A percentile compares a stretch with the other conserved stretches of the same genome.
These are phyloP conservation scores for Starmerella kuoi DNA, from an alignment of 805 yeast genomes.

Conservation along the genomic window DNA sequence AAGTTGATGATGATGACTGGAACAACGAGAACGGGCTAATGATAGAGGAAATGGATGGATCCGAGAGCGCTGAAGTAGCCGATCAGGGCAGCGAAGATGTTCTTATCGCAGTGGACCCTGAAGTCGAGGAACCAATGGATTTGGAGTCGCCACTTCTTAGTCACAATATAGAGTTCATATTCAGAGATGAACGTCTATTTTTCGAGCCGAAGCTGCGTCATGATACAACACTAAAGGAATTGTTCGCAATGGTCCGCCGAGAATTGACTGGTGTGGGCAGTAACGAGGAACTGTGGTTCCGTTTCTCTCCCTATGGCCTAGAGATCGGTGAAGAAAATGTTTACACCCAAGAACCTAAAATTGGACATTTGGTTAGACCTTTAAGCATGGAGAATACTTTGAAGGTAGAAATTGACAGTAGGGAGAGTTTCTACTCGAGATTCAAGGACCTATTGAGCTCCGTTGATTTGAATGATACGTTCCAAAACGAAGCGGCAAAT, in stretches of 20 bases:
- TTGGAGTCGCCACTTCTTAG: background rate
- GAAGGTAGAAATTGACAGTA: background rate
- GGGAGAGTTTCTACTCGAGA: slow-evolving; percentile 5
- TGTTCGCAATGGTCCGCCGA: background rate
- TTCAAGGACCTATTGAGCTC: slow-evolving; percentile 1
- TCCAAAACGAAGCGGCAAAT: background rate
- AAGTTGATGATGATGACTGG: slow-evolving; percentile 2
- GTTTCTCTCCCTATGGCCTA: slow-evolving; percentile 21
- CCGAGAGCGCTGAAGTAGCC: background rate
- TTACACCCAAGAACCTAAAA: slow-evolving; percentile 21
- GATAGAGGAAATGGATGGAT: slow-evolving; percentile 5
- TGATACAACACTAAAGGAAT: background rate
- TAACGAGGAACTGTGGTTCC: slow-evolving; percentile 10
- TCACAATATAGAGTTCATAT: background rate
- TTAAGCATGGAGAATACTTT: slow-evolving; percentile 2
- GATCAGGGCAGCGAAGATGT: background rate
- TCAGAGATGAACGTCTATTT: background rate
- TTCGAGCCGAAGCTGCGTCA: background rate
- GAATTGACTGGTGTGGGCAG: background rate
- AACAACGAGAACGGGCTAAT: background rate
- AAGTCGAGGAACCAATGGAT: slow-evolving; percentile 6
- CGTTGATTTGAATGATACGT: background rate
- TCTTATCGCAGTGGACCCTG: background rate
- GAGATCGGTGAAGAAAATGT: slow-evolving; percentile 24
- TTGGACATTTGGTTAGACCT: slow-evolving; percentile 21